Conservation (phyloP, 1,284 basidiomycete genomes). For the Gymnopus androsaceus region DNA sequence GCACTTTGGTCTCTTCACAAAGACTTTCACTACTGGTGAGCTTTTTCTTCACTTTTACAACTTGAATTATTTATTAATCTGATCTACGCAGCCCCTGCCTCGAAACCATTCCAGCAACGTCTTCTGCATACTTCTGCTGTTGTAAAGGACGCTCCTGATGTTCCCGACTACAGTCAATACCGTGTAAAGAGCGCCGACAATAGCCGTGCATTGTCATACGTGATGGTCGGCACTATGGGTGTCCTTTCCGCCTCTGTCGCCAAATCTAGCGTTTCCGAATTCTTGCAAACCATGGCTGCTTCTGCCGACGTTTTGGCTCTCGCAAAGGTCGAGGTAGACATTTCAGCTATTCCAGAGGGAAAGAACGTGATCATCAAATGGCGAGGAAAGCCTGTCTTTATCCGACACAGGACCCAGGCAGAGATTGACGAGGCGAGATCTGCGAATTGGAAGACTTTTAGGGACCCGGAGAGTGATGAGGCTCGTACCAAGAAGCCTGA, state of each 20-base stretch:
- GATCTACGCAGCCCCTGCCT: constrained; percentile 29
- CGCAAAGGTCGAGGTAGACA: constrained; percentile 97
- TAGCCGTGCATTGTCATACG: constrained; percentile 91
- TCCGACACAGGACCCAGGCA: constrained; percentile 90
- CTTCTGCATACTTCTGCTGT: constrained; percentile 72
- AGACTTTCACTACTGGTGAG: constrained; percentile 74
- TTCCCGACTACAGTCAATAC: constrained; percentile 90
- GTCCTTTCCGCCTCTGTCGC: constrained; percentile 92
- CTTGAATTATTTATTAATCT: not conserved
- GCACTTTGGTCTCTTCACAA: constrained; percentile 62
- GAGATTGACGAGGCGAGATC: constrained; percentile 95
- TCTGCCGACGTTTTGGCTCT: constrained; percentile 98
- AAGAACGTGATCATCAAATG: constrained; percentile 98
- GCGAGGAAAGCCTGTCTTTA: constrained; percentile 99
- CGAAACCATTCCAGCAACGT: constrained; percentile 65
- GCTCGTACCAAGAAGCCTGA: constrained; percentile 92
- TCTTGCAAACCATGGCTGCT: constrained; percentile 94
- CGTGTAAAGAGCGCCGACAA: constrained; percentile 67
- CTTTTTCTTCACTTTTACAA: not conserved
- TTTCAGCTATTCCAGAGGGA: constrained; percentile 92
- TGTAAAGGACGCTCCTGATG: constrained; percentile 67
- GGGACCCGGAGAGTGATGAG: constrained; percentile 93
- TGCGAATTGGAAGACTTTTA: constrained; percentile 83
- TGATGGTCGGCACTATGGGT: constrained; percentile 97
- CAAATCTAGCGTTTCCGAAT: constrained; percentile 93